Evolutionary conservation across 1,284 basidiomycete species (phyloP), one percentile per base, ranked within the genome.

Genomic region (Lentinula novae-zelandiae): DNA sequence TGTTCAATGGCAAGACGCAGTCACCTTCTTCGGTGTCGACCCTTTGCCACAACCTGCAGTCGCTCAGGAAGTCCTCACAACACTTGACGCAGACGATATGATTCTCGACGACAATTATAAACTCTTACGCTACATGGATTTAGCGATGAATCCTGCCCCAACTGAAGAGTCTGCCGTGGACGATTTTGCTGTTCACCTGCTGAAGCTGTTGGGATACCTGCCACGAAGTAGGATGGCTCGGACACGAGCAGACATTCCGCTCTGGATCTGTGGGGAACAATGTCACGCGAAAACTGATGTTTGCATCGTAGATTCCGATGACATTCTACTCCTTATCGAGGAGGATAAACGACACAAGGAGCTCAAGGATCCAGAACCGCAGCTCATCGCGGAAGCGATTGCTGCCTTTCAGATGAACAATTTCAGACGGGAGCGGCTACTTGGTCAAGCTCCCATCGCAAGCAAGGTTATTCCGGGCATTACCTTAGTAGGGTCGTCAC

Each of bases 351-450:
- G 63, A 15, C 59, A 60, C 36, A 65, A 62, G 40, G 65, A 63
- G 17, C 22, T 36, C 5, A 31, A n/a, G 27, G 60, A 69, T 60
- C 64, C 73, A 8, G 63, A 66, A 63, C 65, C 72, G 53, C 73
- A 73, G 65, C 69, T 76, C 33, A 67, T 78, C 27, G 72, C 73
- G 31, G 68, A 69, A 55, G 74, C 75, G 8, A 69, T 78, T 51
- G 75, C 72, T 3, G 74, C 75, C 10, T 76, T 75, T 64, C 44
- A 67, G 13, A 46, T 63, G 36, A 75, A 73, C 55, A 74, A 76
- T 55, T 27, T 34, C 5, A 42, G 59, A 33, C 67, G 69, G 58
- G 55, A 52, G 52, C 46, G 44, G n/a, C 17, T 20, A 44, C 63
- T 39, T 39, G 38, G 38, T 31, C 60, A 51, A 57, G 39, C 38